Base-by-base conservation (phyloP, 306 rosid genomes). In the Urtica urens region DNA sequence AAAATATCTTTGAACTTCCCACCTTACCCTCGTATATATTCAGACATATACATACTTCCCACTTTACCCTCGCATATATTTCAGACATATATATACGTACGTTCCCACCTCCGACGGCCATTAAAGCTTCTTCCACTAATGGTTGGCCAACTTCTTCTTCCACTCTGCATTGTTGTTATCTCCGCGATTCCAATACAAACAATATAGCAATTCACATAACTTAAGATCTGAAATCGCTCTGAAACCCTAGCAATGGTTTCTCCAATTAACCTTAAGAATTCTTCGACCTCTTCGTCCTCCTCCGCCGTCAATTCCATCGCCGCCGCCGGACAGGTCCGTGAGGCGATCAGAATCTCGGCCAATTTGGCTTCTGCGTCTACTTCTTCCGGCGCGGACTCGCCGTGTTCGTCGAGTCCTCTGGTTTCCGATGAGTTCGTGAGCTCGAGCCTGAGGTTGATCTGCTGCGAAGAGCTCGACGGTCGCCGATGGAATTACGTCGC, bases 391-490 rank as follows among this genome's bases (percentile, higher is more conserved):
- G 24, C 61, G 1, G 58, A 38, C 12, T 30, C 53, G 2, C 41
- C 31, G 34, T 55, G 76, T 10, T 49, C 25, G 17, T 17, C 38
- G 7, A 7, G 38, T 19, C 33, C 67, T 17, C n/a, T n/a, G n/a
- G 51, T 55, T 43, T 66, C 59, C 20, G 53, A 75, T 0, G 66
- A 72, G 18, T 73, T 61, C 29, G 50, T 80, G 3, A 58, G 55
- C 60, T 64, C 90, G 13, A 76, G 63, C 62, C 37, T 68, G 47
- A 57, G 73, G 26, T 62, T 75, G 65, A 81, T 90, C 41, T 90
- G 95, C 76, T 79, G 72, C 63, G 99, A 90, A 65, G 87, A 90
- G 69, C 49, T 90, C 46, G 92, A 90, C 23, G 95, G 99, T 12
- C 85, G 93, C 3, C 64, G 85, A 28, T 90, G 95, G 95, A 76